Evolutionary conservation across 2,329 filamentous ascomycete species (phyloP).

Genomic region (Lomentospora prolificans): DNA sequence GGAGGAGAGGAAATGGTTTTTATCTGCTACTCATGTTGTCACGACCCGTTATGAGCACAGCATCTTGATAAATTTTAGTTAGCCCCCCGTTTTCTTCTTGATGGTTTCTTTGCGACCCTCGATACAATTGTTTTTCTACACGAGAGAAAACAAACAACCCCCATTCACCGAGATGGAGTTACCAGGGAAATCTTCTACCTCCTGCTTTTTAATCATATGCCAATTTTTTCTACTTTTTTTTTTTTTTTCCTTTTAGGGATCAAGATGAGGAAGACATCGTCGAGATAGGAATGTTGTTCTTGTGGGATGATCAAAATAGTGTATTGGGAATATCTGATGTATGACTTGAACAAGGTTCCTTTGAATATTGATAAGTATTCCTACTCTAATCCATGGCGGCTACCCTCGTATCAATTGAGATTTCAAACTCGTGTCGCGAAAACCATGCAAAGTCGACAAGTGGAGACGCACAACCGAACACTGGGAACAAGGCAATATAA

Average conservation of each 20-base stretch:
- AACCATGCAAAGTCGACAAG: too few species aligned
- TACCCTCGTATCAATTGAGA: too few species aligned
- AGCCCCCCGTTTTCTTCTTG: not conserved
- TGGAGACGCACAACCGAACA: not conserved
- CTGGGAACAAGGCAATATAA: not conserved
- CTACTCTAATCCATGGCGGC: too few species aligned
- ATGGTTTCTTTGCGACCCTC: not conserved
- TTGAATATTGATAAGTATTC: too few species aligned
- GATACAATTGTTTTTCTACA: not conserved
- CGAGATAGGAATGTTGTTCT: not conserved
- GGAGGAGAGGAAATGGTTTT: not conserved
- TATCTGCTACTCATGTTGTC: conserved; percentile 1
- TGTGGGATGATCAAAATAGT: too few species aligned
- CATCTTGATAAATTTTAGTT: not conserved
- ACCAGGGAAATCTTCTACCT: not conserved
- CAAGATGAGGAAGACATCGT: not conserved
- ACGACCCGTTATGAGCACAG: conserved; percentile 3
- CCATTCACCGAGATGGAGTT: conserved; percentile 1
- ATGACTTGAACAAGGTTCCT: not conserved
- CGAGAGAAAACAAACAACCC: not conserved
- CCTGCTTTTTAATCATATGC: too few species aligned
- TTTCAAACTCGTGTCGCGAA: too few species aligned
- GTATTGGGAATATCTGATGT: conserved; percentile 8
- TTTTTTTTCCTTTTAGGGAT: not conserved
- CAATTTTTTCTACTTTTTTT: not conserved